Base-by-base conservation (phyloP, 257 asterid genomes). In the Leonotis leonurus region DNA sequence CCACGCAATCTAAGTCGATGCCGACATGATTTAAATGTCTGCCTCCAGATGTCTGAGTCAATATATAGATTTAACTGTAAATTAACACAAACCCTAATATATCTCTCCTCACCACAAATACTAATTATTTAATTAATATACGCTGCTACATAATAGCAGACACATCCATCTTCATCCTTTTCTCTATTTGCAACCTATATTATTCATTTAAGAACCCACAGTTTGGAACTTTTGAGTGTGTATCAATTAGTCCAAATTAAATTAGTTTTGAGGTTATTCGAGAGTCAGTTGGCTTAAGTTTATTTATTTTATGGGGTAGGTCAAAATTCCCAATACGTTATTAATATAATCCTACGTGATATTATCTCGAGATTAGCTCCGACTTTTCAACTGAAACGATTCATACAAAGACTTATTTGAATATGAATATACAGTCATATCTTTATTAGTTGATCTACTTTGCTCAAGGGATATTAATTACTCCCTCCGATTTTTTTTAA, bases 11-110 rank as follows among this genome's bases (percentile, higher is more conserved):
- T 24, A 5, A 39, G 64, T 39, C 1, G 36, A 41, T 27, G 5
- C 50, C 61, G 50, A 53, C 70, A 55, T 13, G 60, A 54, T 54
- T 65, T 65, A 29, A 65, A 33, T 30, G 63, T 21, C 65, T 39
- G 3, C 50, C 56, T 52, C 49, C 64, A 30, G 11, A n/a, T 65
- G 32, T 54, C 64, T 26, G 48, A 32, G 27, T 20, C 49, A 56
- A 35, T 56, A 20, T 17, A 32, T 44, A 13, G 4, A 39, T 11
- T 10, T 37, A 37, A 37, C 3, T 37, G 6, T 29, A 29, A 41
- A 65, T 17, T 0, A 20, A 27, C 9, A 44, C 22, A 45, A 66
- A 67, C 48, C 65, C 59, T 55, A 66, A 66, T 44, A n/a, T 25
- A 3, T 26, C 3, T 32, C 37, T 13, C 40, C 29, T 6, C 5